Base-by-base conservation (phyloP, 345 rosid species). In the Psidium guajava region DNA sequence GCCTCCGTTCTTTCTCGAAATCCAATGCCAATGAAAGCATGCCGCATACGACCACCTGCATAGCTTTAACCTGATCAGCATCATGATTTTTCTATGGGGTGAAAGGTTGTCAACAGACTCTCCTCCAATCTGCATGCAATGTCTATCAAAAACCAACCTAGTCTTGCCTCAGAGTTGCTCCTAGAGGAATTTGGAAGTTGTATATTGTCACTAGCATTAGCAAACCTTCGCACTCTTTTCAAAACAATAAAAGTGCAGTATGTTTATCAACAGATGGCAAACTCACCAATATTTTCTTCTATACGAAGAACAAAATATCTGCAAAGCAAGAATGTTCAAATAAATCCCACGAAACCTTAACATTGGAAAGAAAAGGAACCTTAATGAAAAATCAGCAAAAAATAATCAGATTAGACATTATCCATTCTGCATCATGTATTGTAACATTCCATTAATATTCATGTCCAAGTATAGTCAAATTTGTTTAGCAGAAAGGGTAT, bases 1-100 rank as follows among this genome's bases (percentile, higher is more conserved):
- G 99, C 99, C 89, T 98, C 93, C 51, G 98, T 94, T 91, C 99
- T 96, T 91, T 98, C 99, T 74, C 99, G 93, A 90, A 98, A 98
- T 85, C 99, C 99, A 25, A 98, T 69, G 85, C 99, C 99, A 84
- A 98, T 90, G 90, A 98, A 98, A 86, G 99, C 99, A 91, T 96
- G 99, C 69, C 99, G 92, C 85, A 88, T 91, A 84, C 99, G 96
- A 87, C 99, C 99, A 89, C 88, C 99, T 97, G 92, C 90, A 90
- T 52, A 84, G 88, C 61, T 89, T 89, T 84, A 58, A 87, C 85
- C 32, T 28, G 83, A 73, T 12, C 64, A 81, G 52, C 54, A 84
- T 81, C 59, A 27, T 28, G 24, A 1, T 28, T 82, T 52, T n/a
- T 27, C 40, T 69, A 69, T 32, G 80, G 80, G 80, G 80, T 5